Evolutionary conservation across 2,329 filamentous ascomycete genomes (phyloP).

Genomic region (Xylariaceae sp.): DNA sequence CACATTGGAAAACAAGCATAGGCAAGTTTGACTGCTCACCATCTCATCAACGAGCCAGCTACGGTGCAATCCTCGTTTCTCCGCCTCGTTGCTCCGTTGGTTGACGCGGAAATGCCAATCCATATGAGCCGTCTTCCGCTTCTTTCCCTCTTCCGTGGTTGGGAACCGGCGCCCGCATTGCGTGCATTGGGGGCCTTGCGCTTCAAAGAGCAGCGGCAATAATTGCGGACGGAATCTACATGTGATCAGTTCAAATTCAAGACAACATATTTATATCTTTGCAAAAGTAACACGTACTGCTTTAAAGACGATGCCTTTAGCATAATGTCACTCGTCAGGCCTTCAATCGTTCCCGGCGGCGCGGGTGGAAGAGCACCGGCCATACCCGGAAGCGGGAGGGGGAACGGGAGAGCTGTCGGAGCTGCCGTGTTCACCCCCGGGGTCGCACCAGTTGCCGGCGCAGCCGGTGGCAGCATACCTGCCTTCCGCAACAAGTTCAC

Average conservation of each 20-base stretch:
- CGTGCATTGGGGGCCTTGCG: constrained; percentile 78
- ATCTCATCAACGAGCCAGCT: constrained; percentile 93
- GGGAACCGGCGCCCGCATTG: constrained; percentile 87
- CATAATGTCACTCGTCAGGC: constrained; percentile 45
- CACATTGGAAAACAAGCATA: no score
- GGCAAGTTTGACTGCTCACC: constrained; percentile 43
- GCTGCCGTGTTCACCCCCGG: constrained; percentile 38
- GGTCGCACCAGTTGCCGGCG: constrained; percentile 22
- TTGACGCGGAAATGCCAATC: constrained; percentile 98
- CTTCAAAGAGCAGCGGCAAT: constrained; percentile 69
- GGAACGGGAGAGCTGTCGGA: constrained; percentile 30
- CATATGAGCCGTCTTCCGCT: constrained; percentile 85
- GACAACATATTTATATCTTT: neutral
- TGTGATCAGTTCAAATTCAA: constrained; percentile 17
- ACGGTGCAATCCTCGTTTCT: constrained; percentile 80
- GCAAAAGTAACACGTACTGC: constrained; percentile 48
- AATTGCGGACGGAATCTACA: constrained; percentile 67
- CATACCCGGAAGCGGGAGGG: constrained; percentile 35
- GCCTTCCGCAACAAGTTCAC: constrained; percentile 64
- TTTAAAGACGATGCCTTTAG: constrained; percentile 67
- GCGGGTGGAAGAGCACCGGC: constrained; percentile 23
- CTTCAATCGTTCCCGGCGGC: constrained; percentile 31
- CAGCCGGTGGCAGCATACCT: constrained; percentile 53
- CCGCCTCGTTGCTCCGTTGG: constrained; percentile 77
- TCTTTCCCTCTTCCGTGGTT: constrained; percentile 68